These are phyloP conservation scores for Juncus effusus DNA, from an alignment of 176 grass and related monocot species.

Conservation along the genomic window DNA sequence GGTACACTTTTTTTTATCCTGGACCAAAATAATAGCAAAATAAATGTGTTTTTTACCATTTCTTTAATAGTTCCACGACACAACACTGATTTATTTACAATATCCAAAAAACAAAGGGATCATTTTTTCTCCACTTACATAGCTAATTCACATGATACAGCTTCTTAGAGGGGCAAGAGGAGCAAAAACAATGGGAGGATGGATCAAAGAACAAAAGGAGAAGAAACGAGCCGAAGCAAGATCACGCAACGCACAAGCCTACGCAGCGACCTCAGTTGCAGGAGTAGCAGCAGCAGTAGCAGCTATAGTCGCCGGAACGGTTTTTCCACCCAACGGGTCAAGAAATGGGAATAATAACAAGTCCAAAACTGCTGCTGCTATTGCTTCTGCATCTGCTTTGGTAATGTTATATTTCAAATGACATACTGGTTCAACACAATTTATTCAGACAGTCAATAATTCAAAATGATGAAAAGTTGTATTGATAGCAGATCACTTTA, in stretches of 20 bases:
- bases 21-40: not conserved
- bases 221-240: slow-evolving; percentile 77
- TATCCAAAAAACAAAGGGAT: too few species aligned
- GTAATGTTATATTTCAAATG: too few species aligned
- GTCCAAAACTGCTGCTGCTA: slow-evolving; percentile 59
- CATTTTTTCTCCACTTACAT: too few species aligned
- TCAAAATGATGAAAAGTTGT: too few species aligned
- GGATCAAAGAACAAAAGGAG: slow-evolving; percentile 97
- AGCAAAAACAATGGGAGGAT: slow-evolving; percentile 64
- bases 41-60: too few species aligned
- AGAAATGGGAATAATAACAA: slow-evolving; percentile 37
- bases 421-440: too few species aligned
- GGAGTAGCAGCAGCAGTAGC: slow-evolving; percentile 83
- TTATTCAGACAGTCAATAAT: too few species aligned
- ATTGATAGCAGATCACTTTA: too few species aligned
- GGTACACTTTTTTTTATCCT: slow-evolving; percentile 12
- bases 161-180: slow-evolving; percentile 34
- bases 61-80: too few species aligned
- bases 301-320: slow-evolving; percentile 64
- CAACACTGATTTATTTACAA: too few species aligned
- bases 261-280: slow-evolving; percentile 82
- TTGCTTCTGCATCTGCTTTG: slow-evolving; percentile 49
- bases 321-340: slow-evolving; percentile 42
- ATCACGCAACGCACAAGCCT: slow-evolving; percentile 73
- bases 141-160: slow-evolving; percentile 12